Base-by-base conservation (phyloP, 2,329 filamentous ascomycete species). In the Pestalotiopsis sp. region DNA sequence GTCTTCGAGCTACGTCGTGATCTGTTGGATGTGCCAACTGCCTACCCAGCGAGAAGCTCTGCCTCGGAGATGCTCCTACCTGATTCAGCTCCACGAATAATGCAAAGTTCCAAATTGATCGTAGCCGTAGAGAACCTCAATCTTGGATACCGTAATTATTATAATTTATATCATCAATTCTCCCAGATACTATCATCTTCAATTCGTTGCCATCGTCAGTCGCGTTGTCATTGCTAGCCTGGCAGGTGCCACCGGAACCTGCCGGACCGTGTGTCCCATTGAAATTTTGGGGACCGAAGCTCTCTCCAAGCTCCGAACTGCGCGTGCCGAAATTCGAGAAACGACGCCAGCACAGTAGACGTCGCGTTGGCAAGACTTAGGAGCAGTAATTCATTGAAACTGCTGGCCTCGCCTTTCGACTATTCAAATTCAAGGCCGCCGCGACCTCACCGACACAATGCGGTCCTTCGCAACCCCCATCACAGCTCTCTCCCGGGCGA, bases 401-500 rank as follows among this genome's bases (percentile, higher is more conserved):
- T 11, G 12, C 20, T 12, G 13, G 17, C 25, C 23, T 52, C 9
- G 49, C 11, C 20, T 57, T 17, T n/a, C 2, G 6, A 11, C 6
- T 1, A 11, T 2, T 31, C 41, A 12, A 25, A 13, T 4, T 14
- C 5, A 20, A 27, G 9, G 17, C 9, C 4, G 25, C 9, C 31
- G 31, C 13, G 41, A 27, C 20, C 31, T 4, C 4, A n/a, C 52
- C 7, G 31, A 31, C 56, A 66, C 65, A 25, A 66, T 66, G 65
- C 52, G 52, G 52, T 31, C 65, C 56, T 59, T 49, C 2, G 49
- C 56, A 2, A 25, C 66, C 27, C 20, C 65, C 58, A 58, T 67
- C n/a, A 52, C 36, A 4, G 68, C 63, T 52, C 58, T 68, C 11
- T 59, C 66, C 36, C 62, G 66, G 41, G 62, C 61, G 27, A 49